Evolutionary conservation across 768 basidiomycete genomes (phyloP), one percentile per base, ranked within the genome.

Genomic region (Kwoniella newhampshirensis): DNA sequence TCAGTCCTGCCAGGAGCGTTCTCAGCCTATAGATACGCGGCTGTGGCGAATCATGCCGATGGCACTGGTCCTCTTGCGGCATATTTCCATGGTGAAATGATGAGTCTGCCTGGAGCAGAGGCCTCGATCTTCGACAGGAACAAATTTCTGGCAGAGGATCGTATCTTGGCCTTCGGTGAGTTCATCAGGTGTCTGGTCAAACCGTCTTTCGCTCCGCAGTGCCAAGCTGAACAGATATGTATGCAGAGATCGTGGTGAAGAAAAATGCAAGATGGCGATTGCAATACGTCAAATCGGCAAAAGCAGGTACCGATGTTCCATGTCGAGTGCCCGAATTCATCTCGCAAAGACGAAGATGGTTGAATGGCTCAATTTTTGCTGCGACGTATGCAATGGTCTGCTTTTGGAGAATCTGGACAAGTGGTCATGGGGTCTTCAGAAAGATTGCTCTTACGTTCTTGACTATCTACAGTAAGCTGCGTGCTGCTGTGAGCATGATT

Each of bases 111-210:
- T 27, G 71, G 71, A 3, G 66, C 66, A 1, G 62, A 59, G 7
- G 71, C 71, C 1, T 59, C 55, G 15, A 59, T 61, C 27, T 45
- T 74, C 79, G 83, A 90, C 77, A 82, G 89, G 39, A 92, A 91
- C 79, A 92, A 91, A 87, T 92, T 91, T 74, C 84, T 91, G 57
- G 89, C 89, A 20, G 89, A 91, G 72, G 63, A 67, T 41, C 58
- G 65, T n/a, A 61, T 62, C 37, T 52, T 63, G 86, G 89, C 80
- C 85, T 88, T 79, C 39, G 64, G 63, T 66, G 45, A 51, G 64
- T 58, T n/a, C n/a, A n/a, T n/a, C n/a, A n/a, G 12, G 18, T 15
- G 18, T 17, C 7, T 9, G n/a, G 28, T 7, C 7, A 17, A 8
- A 9, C 49, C 15, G 12, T 7, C 28, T 20, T 25, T 12, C 12